Evolutionary conservation across 345 rosid species (phyloP).

Genomic region (Rhodamnia argentea): DNA sequence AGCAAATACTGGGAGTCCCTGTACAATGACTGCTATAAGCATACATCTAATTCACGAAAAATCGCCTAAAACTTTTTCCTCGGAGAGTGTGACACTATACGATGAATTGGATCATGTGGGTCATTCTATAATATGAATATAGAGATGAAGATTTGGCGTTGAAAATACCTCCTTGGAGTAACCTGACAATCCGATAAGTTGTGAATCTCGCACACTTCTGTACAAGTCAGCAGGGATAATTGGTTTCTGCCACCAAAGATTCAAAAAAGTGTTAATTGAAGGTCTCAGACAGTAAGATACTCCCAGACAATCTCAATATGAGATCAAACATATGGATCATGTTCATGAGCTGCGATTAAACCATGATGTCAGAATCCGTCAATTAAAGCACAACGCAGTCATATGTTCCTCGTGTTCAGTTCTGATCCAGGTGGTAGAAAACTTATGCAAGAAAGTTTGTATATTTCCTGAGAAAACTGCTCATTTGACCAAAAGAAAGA

Average conservation of each 20-base stretch:
- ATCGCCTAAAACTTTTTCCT: not conserved
- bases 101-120: not conserved
- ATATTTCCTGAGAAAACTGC: not conserved
- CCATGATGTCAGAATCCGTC: not conserved
- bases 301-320: not conserved
- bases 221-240: constrained; percentile 69
- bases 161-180: constrained; percentile 76
- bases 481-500: not conserved
- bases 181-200: constrained; percentile 91
- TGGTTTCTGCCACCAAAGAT: constrained; percentile 53
- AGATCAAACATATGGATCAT: not conserved
- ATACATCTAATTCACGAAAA: not conserved
- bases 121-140: not conserved
- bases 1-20: constrained; percentile 91
- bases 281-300: not conserved
- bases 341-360: not conserved
- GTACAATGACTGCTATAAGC: constrained; percentile 10
- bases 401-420: not conserved
- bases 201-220: constrained; percentile 73
- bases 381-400: not conserved
- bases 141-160: not conserved
- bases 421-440: not conserved
- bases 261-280: not conserved
- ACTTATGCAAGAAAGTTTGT: not conserved
- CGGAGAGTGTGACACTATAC: not conserved